A percentile compares a stretch with the other conserved stretches of the same genome.
These are phyloP conservation scores for Staphylotrichum longicolle DNA, from an alignment of 495 filamentous ascomycete genomes.

Conservation along the genomic window DNA sequence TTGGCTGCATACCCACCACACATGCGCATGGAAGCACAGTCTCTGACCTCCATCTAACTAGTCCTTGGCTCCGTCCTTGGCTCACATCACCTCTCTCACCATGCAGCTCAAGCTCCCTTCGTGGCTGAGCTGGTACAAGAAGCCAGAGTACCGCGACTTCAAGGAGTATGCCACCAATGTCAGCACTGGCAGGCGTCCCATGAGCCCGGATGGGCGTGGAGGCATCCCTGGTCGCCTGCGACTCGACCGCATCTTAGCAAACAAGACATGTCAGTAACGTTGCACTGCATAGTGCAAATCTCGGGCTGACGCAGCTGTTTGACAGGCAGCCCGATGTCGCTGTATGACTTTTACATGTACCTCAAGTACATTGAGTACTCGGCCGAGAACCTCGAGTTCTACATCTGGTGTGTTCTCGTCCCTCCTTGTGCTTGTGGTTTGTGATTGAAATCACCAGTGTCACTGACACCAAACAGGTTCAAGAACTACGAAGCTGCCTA, in stretches of 20 bases:
- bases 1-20: too few species aligned
- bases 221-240: constrained; percentile 37
- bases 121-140: constrained; percentile 46
- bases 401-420: constrained; percentile 67
- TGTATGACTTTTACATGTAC: constrained; percentile 45
- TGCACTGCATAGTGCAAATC: background rate
- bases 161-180: constrained; percentile 36
- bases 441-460: too few species aligned
- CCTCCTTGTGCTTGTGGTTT: background rate
- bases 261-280: constrained; percentile 39
- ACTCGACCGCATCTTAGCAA: constrained; percentile 42
- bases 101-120: constrained; percentile 32
- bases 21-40: too few species aligned
- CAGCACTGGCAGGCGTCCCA: constrained; percentile 27
- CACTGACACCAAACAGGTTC: constrained; percentile 29
- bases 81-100: constrained; percentile 9
- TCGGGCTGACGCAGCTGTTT: constrained; percentile 1
- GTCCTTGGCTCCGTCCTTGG: background rate
- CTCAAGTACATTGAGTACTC: constrained; percentile 43
- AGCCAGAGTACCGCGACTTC: constrained; percentile 45
- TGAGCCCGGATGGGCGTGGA: constrained; percentile 33
- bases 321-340: constrained; percentile 38
- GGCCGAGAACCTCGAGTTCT: constrained; percentile 60
- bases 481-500: constrained; percentile 43
- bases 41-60: background rate